Percentiles rank a stretch among this genome's conserved stretches.
phyloP scores from a whole-genome alignment of 2,329 filamentous ascomycete genomes.

The Aspergillus pseudonomiae region DNA sequence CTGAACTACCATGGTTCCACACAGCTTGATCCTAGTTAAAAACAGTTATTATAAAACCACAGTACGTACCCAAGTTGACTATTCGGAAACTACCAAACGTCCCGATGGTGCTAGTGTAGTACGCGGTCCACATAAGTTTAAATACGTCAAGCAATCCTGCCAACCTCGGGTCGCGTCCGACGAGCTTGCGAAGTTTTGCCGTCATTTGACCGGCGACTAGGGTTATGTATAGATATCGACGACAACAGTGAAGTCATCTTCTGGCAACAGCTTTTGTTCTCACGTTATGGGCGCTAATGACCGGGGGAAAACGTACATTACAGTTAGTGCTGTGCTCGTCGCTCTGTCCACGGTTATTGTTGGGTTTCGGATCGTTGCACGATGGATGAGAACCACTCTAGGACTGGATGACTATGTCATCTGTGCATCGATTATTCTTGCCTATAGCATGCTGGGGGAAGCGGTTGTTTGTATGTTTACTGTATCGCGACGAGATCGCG shows the following conservation, averaged over 20 bases:
- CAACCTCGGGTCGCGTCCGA: background rate
- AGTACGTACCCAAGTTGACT: too few relatives aligned
- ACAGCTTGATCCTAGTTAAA: too few relatives aligned
- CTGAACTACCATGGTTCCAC: too few relatives aligned
- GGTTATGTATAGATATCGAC: background rate
- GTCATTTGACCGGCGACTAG: background rate
- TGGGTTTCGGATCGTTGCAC: background rate
- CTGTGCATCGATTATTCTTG: constrained; percentile 4
- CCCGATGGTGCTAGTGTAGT: background rate
- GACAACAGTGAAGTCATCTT: background rate
- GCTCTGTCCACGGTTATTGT: constrained; percentile 1
- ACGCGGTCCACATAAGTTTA: background rate
- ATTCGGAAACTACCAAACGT: too few relatives aligned
- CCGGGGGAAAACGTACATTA: background rate
- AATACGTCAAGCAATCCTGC: background rate
- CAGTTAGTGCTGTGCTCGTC: background rate
- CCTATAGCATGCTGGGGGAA: constrained; percentile 1
- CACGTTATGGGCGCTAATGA: background rate
- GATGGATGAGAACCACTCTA: constrained; percentile 1
- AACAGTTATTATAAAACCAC: too few relatives aligned
- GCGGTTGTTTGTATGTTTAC: background rate
- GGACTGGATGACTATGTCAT: constrained; percentile 7
- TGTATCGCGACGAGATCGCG: background rate
- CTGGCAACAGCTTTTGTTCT: background rate
- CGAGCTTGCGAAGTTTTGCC: background rate